Conservation (phyloP, 805 yeast species). For the Maudiozyma serrabonitensis region DNA sequence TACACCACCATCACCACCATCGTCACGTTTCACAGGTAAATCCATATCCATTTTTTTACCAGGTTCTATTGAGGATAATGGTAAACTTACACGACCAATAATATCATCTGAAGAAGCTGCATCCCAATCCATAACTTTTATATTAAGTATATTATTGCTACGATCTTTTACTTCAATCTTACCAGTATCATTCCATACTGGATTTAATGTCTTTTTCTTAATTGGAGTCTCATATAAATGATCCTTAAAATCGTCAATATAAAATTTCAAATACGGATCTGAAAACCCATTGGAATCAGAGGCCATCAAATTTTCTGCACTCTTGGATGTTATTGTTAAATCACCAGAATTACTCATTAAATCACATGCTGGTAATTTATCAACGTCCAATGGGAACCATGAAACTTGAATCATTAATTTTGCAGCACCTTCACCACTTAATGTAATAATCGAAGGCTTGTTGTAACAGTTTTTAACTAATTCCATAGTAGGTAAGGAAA, state of each 20-base stretch:
- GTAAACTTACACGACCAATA: slow-evolving; percentile 55
- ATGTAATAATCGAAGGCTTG: slow-evolving; percentile 45
- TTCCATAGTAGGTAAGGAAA: slow-evolving; percentile 55
- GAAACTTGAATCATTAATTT: slow-evolving; percentile 52
- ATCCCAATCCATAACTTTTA: slow-evolving; percentile 83
- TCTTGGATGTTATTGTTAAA: slow-evolving; percentile 47
- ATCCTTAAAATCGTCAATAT: slow-evolving; percentile 51
- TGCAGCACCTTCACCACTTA: slow-evolving; percentile 44
- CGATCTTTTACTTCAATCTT: slow-evolving; percentile 50
- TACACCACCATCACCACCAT: slow-evolving; percentile 46
- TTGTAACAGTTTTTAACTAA: slow-evolving; percentile 57
- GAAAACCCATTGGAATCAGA: slow-evolving; percentile 91
- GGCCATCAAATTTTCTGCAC: slow-evolving; percentile 61
- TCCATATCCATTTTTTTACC: slow-evolving; percentile 38
- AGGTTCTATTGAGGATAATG: slow-evolving; percentile 46
- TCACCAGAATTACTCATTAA: slow-evolving; percentile 66
- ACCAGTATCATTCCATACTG: slow-evolving; percentile 76
- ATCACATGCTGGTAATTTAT: slow-evolving; percentile 63
- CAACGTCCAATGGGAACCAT: slow-evolving; percentile 66
- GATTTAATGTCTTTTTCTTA: slow-evolving; percentile 77
- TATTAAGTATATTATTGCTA: slow-evolving; percentile 45
- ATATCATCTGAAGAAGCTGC: slow-evolving; percentile 80
- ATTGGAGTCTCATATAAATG: slow-evolving; percentile 65
- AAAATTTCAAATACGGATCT: slow-evolving; percentile 77
- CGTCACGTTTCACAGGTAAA: slow-evolving; percentile 34